Evolutionary conservation across 2,329 filamentous ascomycete species (phyloP), one percentile per base, ranked within the genome.

Genomic region (Saccharata proteae): DNA sequence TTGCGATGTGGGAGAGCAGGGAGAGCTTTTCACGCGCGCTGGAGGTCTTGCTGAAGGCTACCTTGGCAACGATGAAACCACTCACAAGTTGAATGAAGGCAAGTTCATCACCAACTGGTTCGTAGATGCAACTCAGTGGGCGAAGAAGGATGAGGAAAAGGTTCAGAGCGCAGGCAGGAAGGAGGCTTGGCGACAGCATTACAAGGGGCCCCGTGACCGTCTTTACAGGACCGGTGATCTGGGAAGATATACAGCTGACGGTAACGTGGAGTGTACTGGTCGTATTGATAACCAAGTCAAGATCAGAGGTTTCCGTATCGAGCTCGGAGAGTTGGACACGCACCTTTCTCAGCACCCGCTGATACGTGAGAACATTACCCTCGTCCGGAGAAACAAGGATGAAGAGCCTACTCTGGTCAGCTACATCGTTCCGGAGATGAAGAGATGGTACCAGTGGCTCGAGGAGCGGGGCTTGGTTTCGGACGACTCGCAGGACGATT

Each of bases 281-380:
- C 70, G 90, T 36, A 76, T 75, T 15, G 88, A 96, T 48, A 71
- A 79, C 43, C 88, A 96, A 52, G 82, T 94, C 61, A 98, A 96
- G 65, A 88, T 96, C 42, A 79, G 90, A 38, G 88, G 88, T 2
- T 96, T 94, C 67, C 71, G 88, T 38, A 93, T 98, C 43, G 90
- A 98, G 59, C 74, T 96, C 26, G 80, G 79, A 40, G 90, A 96
- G 43, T 94, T 96, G 43, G 86, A 96, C 54, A 80, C 68, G 24
- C 78, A 93, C 52, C 61, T 94, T 27, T 80, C 74, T 32, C 69
- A 75, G 26, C 73, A 82, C 56, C 74, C 72, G 1, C 59, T 92
- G 15, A 71, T 96, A 15, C 70, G 83, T 23, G 88, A 96, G 42
- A 84, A 80, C 55, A 77, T 83, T 43, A 96, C 88, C 0, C 61